Evolutionary conservation across 2,329 filamentous ascomycete genomes (phyloP).

Genomic region (Leptographium flavum): DNA sequence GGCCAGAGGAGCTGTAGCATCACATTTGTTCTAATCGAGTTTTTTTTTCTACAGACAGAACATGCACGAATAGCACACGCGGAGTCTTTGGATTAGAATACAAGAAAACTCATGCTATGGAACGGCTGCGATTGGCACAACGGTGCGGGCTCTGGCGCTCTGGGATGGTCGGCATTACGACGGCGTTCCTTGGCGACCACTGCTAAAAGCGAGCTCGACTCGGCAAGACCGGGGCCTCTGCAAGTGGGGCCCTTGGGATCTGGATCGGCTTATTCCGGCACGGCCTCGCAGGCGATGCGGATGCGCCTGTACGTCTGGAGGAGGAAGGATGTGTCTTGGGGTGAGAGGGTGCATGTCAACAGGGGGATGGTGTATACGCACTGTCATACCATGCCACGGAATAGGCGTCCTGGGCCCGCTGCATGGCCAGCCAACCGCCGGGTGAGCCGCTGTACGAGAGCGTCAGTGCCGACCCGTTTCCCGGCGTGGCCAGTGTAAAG

Average conservation of each 20-base stretch:
- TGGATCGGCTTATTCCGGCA: not conserved
- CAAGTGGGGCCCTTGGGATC: too few relatives aligned
- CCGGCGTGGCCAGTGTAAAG: too few relatives aligned
- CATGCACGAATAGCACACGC: not conserved
- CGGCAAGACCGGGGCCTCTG: too few relatives aligned
- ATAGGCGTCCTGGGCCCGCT: constrained; percentile 14
- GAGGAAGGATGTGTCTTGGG: constrained; percentile 14
- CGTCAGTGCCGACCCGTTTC: too few relatives aligned
- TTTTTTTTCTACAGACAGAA: not conserved
- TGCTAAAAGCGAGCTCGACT: too few relatives aligned
- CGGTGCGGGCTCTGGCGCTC: not conserved
- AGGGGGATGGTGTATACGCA: constrained; percentile 14
- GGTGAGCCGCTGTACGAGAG: constrained; percentile 9
- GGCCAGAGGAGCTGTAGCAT: not conserved
- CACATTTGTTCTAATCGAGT: not conserved
- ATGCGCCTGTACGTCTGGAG: constrained; percentile 20
- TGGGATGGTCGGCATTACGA: too few relatives aligned
- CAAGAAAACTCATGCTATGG: not conserved
- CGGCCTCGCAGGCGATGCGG: constrained; percentile 18
- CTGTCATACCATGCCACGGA: constrained; percentile 23
- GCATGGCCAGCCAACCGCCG: constrained; percentile 23
- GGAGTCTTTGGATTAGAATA: not conserved
- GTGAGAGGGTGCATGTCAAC: not conserved
- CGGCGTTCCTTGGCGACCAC: too few relatives aligned
- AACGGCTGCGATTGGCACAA: not conserved